Base-by-base conservation (phyloP, 106 monocot genomes). In the Posidonia australis region DNA sequence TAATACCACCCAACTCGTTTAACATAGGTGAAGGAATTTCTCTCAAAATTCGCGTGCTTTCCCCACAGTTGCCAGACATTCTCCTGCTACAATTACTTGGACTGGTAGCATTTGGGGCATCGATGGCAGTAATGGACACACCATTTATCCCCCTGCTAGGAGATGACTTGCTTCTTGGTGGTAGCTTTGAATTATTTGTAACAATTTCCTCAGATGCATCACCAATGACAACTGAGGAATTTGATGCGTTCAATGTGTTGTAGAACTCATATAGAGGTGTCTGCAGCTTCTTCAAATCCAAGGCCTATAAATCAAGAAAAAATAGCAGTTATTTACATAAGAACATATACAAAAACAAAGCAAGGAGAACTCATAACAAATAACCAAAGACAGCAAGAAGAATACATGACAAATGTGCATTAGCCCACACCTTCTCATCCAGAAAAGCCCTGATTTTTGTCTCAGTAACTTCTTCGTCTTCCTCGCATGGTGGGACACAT, bases 221-320 rank as follows among this genome's bases (percentile, higher is more conserved):
- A 47, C 36, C 56, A 19, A 72, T 36, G 46, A 47, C 30, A 49
- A 16, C 41, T 58, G 66, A 73, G 45, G 58, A 73, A 72, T 54
- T 75, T 1, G 67, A 77, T 44, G 74, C 51, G 74, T 82, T 84
- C 69, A 82, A 72, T 21, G 86, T 80, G 69, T 84, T 90, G 77
- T 76, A 87, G 73, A 99, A 87, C 74, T 99, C 93, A 32, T 85
- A 90, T 36, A 98, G 61, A 66, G 96, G 90, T 65, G 96, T 85
- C 76, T 91, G 98, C 67, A 99, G 71, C 72, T 88, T 99, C 79
- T 85, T 91, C 68, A 99, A 69, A 63, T 99, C 98, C 75, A 88
- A 54, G n/a, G 91, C 98, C 98, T 98, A 66, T 57, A 6, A 56
- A 68, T 26, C 12, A 22, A 1, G 13, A 44, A 28, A n/a, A 52